Evolutionary conservation across 495 filamentous ascomycete species (phyloP).

Genomic region (Hypoxylon perforatum): DNA sequence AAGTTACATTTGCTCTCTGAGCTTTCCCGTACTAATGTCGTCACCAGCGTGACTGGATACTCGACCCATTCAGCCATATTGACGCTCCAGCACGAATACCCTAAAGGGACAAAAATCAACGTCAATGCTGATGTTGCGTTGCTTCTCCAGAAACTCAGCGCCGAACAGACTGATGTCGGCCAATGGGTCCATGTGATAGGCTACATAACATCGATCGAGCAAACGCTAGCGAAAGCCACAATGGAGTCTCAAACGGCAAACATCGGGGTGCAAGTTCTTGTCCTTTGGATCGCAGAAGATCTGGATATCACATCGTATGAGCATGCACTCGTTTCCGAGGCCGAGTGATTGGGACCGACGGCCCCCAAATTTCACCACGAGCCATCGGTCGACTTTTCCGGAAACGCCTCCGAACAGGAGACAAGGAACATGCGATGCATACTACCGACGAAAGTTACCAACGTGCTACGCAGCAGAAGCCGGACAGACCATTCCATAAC

Average conservation of each 20-base stretch:
- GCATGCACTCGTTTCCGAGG: constrained; percentile 20
- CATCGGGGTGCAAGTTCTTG: constrained; percentile 33
- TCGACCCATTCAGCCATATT: constrained; percentile 67
- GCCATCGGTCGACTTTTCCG: constrained; percentile 1
- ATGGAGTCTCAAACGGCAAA: not conserved
- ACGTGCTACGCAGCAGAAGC: constrained; percentile 1
- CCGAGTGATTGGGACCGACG: constrained; percentile 12
- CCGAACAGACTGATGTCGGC: constrained; percentile 76
- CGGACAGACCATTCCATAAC: not conserved
- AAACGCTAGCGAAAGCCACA: constrained; percentile 5
- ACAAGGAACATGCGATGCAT: constrained; percentile 16
- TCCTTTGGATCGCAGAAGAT: constrained; percentile 32
- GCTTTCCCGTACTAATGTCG: constrained; percentile 32
- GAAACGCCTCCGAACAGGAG: not conserved
- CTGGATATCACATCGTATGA: constrained; percentile 36
- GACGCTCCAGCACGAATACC: constrained; percentile 73
- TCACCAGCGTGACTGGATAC: constrained; percentile 76
- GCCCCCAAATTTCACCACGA: constrained; percentile 1
- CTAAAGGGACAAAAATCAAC: constrained; percentile 52
- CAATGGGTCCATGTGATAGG: constrained; percentile 93
- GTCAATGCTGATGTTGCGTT: constrained; percentile 77
- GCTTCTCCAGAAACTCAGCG: constrained; percentile 70
- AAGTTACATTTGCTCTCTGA: constrained; percentile 6
- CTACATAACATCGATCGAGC: constrained; percentile 66
- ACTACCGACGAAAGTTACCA: constrained; percentile 1